These are phyloP conservation scores for Conticribra guillardii DNA, from an alignment of 108 stramenopile genomes.

Conservation along the genomic window DNA sequence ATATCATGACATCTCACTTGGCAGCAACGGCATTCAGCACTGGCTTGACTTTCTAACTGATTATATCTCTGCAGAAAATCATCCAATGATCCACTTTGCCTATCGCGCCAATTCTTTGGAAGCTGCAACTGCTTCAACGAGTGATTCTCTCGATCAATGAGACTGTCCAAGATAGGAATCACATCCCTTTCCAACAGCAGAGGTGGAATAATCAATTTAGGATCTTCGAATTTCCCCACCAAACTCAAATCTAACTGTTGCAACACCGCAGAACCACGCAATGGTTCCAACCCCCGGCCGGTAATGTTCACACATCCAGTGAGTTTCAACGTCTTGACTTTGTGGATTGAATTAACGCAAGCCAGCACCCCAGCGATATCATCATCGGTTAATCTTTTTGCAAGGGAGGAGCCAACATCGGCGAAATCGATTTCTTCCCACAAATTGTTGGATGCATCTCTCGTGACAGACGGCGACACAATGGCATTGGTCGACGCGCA, in stretches of 20 bases:
- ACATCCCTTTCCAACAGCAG: conserved; percentile 5
- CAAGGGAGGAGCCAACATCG: background rate
- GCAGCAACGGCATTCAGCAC: too few relatives aligned
- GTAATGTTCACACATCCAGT: background rate
- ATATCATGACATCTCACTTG: too few relatives aligned
- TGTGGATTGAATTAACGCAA: conserved; percentile 6
- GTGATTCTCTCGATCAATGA: conserved; percentile 19
- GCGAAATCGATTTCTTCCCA: conserved; percentile 30
- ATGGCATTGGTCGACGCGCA: too few relatives aligned
- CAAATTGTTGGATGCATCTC: too few relatives aligned
- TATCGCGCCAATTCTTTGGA: conserved; percentile 15
- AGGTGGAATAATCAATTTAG: background rate
- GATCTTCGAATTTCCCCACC: background rate
- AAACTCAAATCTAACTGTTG: conserved; percentile 18
- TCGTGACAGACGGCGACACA: too few relatives aligned
- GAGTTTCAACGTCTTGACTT: conserved; percentile 7
- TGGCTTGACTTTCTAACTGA: too few relatives aligned
- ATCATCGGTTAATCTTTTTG: conserved; percentile 13
- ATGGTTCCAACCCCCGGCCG: conserved; percentile 14
- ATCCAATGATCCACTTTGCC: background rate
- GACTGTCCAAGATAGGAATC: conserved; percentile 26
- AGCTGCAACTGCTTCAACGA: conserved; percentile 15
- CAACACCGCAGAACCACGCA: conserved; percentile 16
- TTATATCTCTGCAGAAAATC: conserved; percentile 16
- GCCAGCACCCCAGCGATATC: conserved; percentile 2